Evolutionary conservation across 2,329 filamentous ascomycete species (phyloP).

Genomic region (Cytospora paraplurivora): DNA sequence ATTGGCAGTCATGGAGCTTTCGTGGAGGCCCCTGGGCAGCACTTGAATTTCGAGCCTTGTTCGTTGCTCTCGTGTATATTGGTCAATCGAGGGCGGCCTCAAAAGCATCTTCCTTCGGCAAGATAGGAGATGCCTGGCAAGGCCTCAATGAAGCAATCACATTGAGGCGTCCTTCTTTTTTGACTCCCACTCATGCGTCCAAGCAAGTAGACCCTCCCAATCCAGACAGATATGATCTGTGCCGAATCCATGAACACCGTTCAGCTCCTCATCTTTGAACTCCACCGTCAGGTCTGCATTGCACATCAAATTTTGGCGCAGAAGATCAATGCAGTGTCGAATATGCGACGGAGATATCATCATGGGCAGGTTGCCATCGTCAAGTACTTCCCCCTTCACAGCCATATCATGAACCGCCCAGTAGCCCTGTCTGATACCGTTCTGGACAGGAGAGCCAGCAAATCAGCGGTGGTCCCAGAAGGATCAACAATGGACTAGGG

Average conservation of each 20-base stretch:
- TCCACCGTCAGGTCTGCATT: background rate
- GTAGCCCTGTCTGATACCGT: background rate
- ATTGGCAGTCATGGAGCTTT: background rate
- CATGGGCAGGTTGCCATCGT: background rate
- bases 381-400: background rate
- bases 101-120: too few species aligned
- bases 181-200: background rate
- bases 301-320: background rate
- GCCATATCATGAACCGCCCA: background rate
- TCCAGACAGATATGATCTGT: background rate
- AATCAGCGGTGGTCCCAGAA: too few species aligned
- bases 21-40: too few species aligned
- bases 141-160: too few species aligned
- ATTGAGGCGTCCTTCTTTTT: background rate
- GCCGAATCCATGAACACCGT: background rate
- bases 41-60: too few species aligned
- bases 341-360: constrained; percentile 1
- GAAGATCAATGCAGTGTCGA: background rate
- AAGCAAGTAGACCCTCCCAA: background rate
- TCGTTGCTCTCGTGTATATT: too few species aligned
- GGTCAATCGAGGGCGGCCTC: too few species aligned
- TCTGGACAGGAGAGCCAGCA: background rate
- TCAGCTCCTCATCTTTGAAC: background rate
- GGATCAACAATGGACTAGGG: background rate
- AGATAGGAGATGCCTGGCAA: too few species aligned